These are phyloP conservation scores for Globisporangium echinulatum DNA, from an alignment of 352 stramenopile genomes.

Conservation along the genomic window DNA sequence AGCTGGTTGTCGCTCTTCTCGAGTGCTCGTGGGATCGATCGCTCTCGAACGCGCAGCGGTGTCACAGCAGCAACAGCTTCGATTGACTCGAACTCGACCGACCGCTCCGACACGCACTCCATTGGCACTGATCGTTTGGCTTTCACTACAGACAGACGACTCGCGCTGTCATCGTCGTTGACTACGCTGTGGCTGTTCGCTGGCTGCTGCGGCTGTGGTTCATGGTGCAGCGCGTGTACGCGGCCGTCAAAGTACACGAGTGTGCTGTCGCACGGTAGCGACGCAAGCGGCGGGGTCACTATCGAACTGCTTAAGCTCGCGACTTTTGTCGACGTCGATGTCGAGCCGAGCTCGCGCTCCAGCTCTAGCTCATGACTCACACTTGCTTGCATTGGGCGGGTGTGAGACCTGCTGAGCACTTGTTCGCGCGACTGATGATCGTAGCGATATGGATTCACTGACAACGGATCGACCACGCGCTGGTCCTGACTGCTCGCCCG, in stretches of 20 bases:
- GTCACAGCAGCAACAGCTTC: too few species aligned
- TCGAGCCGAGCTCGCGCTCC: conserved; percentile 6
- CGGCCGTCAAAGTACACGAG: conserved; percentile 49
- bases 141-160: neutral
- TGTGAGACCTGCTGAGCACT: too few species aligned
- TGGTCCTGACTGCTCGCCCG: too few species aligned
- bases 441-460: neutral
- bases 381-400: neutral
- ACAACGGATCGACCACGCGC: neutral
- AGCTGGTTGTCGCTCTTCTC: conserved; percentile 9
- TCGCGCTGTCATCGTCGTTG: neutral
- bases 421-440: neutral
- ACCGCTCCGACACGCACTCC: neutral
- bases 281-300: conserved; percentile 6
- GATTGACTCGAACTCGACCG: too few species aligned
- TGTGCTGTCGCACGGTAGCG: conserved; percentile 44
- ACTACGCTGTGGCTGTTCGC: neutral
- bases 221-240: conserved; percentile 1
- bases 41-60: too few species aligned
- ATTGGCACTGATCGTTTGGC: neutral
- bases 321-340: neutral
- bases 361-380: neutral
- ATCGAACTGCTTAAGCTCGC: neutral
- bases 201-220: conserved; percentile 1
- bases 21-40: too few species aligned